Evolutionary conservation across 2,329 filamentous ascomycete genomes (phyloP).

Genomic region (Herpotrichia juniperi): DNA sequence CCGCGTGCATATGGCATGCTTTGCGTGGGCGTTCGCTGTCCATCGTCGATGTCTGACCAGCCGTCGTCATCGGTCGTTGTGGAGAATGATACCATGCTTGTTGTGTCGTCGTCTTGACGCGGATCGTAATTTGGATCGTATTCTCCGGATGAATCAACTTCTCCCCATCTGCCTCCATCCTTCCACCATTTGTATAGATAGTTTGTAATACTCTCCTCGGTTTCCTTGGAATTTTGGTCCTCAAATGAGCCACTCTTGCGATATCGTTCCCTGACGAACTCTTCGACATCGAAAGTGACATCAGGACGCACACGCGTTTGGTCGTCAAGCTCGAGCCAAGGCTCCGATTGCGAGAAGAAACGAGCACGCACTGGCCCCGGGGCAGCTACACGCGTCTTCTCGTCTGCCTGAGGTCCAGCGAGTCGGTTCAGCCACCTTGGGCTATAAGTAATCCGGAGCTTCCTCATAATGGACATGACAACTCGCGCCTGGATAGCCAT

Average conservation of each 20-base stretch:
- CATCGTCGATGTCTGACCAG: conserved; percentile 55
- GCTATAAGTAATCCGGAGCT: conserved; percentile 64
- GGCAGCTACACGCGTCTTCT: conserved; percentile 20
- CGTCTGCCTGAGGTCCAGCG: conserved; percentile 47
- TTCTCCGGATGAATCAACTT: conserved; percentile 78
- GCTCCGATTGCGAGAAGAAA: conserved; percentile 14
- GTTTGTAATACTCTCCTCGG: conserved; percentile 72
- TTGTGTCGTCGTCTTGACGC: conserved; percentile 71
- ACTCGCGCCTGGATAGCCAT: conserved; percentile 64
- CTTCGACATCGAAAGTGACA: conserved; percentile 73
- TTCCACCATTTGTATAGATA: conserved; percentile 87
- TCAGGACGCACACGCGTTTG: conserved; percentile 27
- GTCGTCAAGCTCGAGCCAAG: conserved; percentile 33
- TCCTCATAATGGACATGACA: conserved; percentile 60
- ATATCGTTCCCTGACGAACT: conserved; percentile 72
- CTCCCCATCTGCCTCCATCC: conserved; percentile 82
- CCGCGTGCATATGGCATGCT: conserved; percentile 55
- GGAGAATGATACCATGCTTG: conserved; percentile 76
- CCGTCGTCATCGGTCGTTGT: conserved; percentile 54
- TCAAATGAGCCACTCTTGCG: conserved; percentile 41
- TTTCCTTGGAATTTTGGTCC: conserved; percentile 35
- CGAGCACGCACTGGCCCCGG: conserved; percentile 5
- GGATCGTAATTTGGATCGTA: conserved; percentile 63
- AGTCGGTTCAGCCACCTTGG: conserved; percentile 69
- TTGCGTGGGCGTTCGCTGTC: conserved; percentile 76